Base-by-base conservation (phyloP, 2,329 filamentous ascomycete species). In the Lachnellula suecica region DNA sequence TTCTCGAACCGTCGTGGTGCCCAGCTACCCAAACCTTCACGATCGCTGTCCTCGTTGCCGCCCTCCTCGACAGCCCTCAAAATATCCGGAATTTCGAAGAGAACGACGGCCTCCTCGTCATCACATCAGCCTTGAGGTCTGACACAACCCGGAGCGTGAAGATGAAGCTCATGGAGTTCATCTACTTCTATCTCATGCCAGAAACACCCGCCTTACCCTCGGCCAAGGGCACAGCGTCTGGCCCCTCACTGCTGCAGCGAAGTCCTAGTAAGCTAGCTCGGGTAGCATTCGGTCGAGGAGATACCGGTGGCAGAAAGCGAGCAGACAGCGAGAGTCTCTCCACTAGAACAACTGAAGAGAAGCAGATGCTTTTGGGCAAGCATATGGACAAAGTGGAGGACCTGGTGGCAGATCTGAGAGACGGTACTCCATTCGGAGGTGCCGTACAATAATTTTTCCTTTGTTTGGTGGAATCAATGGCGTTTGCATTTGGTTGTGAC, bases 101-200 rank as follows among this genome's bases (percentile, higher is more conserved):
- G 50, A 87, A 96, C 60, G 93, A 97, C 68, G 94, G 94, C 50
- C 82, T 99, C 4, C 82, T 96, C 37, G 94, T 91, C 1, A 85
- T 97, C 42, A 96, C 93, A 2, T 93, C 89, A 9, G 81, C 97
- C 45, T 97, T 97, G 82, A 96, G 95, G 71, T 89, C 88, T 55
- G 84, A 85, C 59, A 97, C 93, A 3, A 85, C 85, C 22, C 85
- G 91, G 56, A 89, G 93, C 63, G 92, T 97, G 60, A 97, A 96
- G 75, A 82, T 96, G 67, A 94, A 96, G 71, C 83, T 96, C n/a
- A 87, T 97, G 62, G 94, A 97, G 71, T 97, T 97, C 68, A 75
- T 99, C 47, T 97, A 97, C 77, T 97, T 97, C 72, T 99, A 97
- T 71, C 85, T 99, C 62, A 96, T 97, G 87, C 92, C 93, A 46